phyloP scores from a whole-genome alignment of 2,329 filamentous ascomycete species.

The Bretziella fagacearum region DNA sequence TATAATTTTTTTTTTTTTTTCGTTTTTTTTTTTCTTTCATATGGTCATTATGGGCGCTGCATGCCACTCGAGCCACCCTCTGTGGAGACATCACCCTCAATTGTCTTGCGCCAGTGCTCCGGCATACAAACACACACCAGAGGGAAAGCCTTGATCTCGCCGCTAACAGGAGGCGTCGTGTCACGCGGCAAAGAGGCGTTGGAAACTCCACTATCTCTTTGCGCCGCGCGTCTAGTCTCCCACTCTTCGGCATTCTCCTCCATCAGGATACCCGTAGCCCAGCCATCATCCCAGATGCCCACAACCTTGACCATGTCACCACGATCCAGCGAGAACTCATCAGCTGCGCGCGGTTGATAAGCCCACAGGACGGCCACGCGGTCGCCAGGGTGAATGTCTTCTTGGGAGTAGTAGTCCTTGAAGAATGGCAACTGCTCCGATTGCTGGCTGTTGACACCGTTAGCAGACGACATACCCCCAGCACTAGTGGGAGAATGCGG shows the following conservation, averaged over 20 bases:
- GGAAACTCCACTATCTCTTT: conserved; percentile 87
- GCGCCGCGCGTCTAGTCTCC: conserved; percentile 56
- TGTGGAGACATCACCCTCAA: conserved; percentile 68
- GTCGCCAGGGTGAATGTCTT: conserved; percentile 85
- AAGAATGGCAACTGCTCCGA: conserved; percentile 93
- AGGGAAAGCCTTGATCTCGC: conserved; percentile 95
- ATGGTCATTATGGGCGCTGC: background rate
- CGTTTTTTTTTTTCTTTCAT: conserved; percentile 2
- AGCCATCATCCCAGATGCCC: conserved; percentile 97
- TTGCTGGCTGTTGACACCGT: conserved; percentile 69
- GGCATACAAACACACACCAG: conserved; percentile 90
- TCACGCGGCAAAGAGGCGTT: conserved; percentile 50
- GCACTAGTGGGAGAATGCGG: conserved; percentile 58
- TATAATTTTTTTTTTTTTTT: conserved; percentile 2
- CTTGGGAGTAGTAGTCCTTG: conserved; percentile 96
- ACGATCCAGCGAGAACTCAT: conserved; percentile 84
- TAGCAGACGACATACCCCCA: conserved; percentile 62
- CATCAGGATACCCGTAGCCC: conserved; percentile 83
- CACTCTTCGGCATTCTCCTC: conserved; percentile 77
- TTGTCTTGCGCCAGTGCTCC: conserved; percentile 92
- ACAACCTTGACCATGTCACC: conserved; percentile 97
- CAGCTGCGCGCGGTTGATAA: conserved; percentile 81
- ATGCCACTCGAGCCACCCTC: conserved; percentile 36
- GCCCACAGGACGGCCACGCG: conserved; percentile 88
- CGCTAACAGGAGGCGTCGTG: conserved; percentile 45